Base-by-base conservation (phyloP, 768 basidiomycete species). In the Pleurotus citrinopileatus region DNA sequence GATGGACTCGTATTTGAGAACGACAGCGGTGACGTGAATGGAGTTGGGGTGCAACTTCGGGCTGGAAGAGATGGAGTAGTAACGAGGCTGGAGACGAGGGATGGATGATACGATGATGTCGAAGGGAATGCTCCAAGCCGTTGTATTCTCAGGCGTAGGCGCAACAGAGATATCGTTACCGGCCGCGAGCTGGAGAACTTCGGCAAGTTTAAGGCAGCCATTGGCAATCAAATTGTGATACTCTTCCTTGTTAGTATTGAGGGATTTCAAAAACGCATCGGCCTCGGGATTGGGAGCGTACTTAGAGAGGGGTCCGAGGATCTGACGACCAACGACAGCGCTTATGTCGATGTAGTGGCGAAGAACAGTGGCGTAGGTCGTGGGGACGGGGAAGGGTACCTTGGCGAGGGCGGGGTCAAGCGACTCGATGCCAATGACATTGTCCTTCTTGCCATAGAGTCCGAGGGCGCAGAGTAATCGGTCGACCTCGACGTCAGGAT, bases 311-410 rank as follows among this genome's bases (percentile, higher is more conserved):
- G 84, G 77, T 38, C 91, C 91, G 36, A 98, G 85, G 57, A 94
- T 87, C 68, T 98, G 97, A 71, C 96, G 89, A 70, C 94, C 94
- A 15, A 89, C 93, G 52, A 94, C 86, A 34, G 95, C 92, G 61
- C 88, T 93, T 67, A 98, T 94, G 65, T 99, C 96, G 67, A 98
- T 87, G 70, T 99, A 99, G 74, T 98, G 91, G 32, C 94, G 86
- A 57, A 99, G 84, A 58, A 98, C 93, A 44, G 94, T 89, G 56
- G 78, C 82, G 63, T 97, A 98, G 6, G 95, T 98, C 1, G 95
- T 94, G 1, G 96, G 96, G 17, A 94, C 90, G 10, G 97, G 96
- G 87, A 98, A 99, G 15, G 96, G 96, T 54, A 98, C 95, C 71
- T 98, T 98, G 55, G 96, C 96, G 26, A 99, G 80, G 13, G 95